Evolutionary conservation across 2,329 filamentous ascomycete genomes (phyloP), one percentile per base, ranked within the genome.

Genomic region (Penicillium sclerotigenum): DNA sequence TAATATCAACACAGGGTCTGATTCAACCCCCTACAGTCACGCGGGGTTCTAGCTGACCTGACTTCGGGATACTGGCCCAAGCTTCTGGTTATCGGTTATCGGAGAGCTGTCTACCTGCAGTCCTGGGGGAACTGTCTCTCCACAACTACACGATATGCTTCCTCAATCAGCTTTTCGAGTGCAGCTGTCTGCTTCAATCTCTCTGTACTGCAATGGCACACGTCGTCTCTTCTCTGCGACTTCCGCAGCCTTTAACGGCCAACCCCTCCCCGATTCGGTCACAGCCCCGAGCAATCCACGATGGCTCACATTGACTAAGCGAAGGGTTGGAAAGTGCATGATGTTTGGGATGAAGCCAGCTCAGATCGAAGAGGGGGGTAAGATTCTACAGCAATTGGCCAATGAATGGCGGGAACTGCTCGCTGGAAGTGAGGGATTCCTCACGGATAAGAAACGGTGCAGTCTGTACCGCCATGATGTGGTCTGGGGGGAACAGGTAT

Each of bases 401-500:
- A 72, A 68, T 9, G 84, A 90, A 61, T 94, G 90, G 90, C 78
- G 88, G 41, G 83, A 84, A 62, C 75, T 94, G 54, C 75, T 89
- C 29, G 88, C 87, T 0, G 89, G 89, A 0, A 85, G 85, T 55
- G 88, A 93, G 66, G 90, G 90, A 0, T 95, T 86, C 70, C 72
- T 94, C 60, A 89, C 86, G 0, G 81, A 79, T 11, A 78, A 80
- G 57, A 80, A 82, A 62, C 79, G 84, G 48, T 83, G 81, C 43
- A 84, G 89, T 0, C 69, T 93, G 33, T 83, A 84, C 60, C 77
- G 81, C 51, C 86, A 90, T 57, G 79, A 81, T 61, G 87, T 95
- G 24, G 85, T 84, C 0, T 95, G 90, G 90, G 91, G 91, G 29
- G 91, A 96, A 71, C 90, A 91, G 88, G 89, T 90, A 75, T 73